A percentile compares a stretch with the other conserved stretches of the same genome.
Evolutionary conservation across 805 yeast genomes (phyloP).

Genomic region (Ogataea nonfermentans): DNA sequence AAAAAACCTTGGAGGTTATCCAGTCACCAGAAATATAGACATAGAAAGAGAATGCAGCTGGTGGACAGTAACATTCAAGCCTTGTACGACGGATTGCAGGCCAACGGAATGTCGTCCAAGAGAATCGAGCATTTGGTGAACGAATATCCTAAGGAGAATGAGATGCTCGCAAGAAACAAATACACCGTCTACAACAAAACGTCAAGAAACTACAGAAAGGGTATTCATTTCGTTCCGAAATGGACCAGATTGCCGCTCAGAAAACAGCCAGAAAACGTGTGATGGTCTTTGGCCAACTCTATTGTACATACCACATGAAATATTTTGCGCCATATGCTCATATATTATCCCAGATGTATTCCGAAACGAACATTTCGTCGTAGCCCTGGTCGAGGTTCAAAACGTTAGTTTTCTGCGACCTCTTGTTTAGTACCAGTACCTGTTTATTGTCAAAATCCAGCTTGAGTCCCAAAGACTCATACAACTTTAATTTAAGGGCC

Average conservation of each 20-base stretch:
- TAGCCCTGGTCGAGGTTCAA: constrained; percentile 52
- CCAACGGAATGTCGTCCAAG: constrained; percentile 33
- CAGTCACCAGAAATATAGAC: constrained; percentile 74
- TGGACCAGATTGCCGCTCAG: constrained; percentile 87
- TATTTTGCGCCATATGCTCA: constrained; percentile 19
- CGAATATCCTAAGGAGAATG: constrained; percentile 72
- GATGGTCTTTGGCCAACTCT: constrained; percentile 3
- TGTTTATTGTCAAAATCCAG: constrained; percentile 42
- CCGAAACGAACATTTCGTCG: constrained; percentile 67
- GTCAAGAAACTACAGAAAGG: constrained; percentile 78
- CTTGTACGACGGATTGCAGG: constrained; percentile 49
- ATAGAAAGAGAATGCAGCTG: constrained; percentile 73
- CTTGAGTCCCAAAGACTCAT: constrained; percentile 56
- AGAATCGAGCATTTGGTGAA: constrained; percentile 37
- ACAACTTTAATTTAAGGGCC: constrained; percentile 55
- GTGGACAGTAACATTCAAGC: constrained; percentile 79
- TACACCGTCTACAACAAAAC: constrained; percentile 81
- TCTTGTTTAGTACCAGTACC: constrained; percentile 49
- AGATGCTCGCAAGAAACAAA: constrained; percentile 81
- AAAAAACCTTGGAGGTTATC: constrained; percentile 80
- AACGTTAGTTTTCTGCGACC: constrained; percentile 45
- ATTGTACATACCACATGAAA: constrained; percentile 14
- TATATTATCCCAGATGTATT: constrained; percentile 74
- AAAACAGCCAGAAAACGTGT: constrained; percentile 72
- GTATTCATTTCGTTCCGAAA: constrained; percentile 83